These are phyloP conservation scores for Groenewaldozyma auringiensis DNA, from an alignment of 1,139 yeast species.

Conservation along the genomic window DNA sequence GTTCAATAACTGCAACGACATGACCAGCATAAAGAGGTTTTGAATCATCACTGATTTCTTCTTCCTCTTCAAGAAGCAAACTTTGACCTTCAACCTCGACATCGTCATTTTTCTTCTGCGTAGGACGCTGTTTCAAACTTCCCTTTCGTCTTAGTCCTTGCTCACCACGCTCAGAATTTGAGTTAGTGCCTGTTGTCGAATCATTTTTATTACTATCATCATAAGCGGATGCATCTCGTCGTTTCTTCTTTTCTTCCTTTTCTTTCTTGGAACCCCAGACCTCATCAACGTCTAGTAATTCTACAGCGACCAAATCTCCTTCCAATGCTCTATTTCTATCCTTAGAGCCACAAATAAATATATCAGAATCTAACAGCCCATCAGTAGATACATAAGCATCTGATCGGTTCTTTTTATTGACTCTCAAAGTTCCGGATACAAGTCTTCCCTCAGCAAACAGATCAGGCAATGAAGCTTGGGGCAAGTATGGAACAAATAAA, in stretches of 20 bases:
- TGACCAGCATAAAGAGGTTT: slow-evolving; percentile 97
- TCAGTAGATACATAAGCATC: slow-evolving; percentile 98
- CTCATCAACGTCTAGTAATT: slow-evolving; percentile 87
- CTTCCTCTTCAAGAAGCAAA: slow-evolving; percentile 83
- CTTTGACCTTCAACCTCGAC: slow-evolving; percentile 98
- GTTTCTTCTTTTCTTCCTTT: slow-evolving; percentile 92
- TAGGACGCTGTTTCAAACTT: slow-evolving; percentile 88
- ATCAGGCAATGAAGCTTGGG: slow-evolving; percentile 88
- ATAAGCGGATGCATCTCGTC: slow-evolving; percentile 52
- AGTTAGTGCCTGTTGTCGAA: slow-evolving; percentile 21
- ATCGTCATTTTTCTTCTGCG: slow-evolving; percentile 97
- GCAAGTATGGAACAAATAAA: slow-evolving; percentile 89
- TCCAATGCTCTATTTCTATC: slow-evolving; percentile 96
- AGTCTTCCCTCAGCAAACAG: slow-evolving; percentile 82
- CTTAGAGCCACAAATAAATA: slow-evolving; percentile 96
- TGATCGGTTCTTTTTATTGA: slow-evolving; percentile 89
- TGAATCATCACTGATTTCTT: slow-evolving; percentile 85
- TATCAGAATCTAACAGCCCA: slow-evolving; percentile 91
- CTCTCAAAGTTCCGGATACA: slow-evolving; percentile 88
- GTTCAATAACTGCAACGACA: slow-evolving; percentile 94
- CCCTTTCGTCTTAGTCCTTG: slow-evolving; percentile 69
- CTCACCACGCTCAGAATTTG: slow-evolving; percentile 9
- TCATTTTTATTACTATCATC: slow-evolving; percentile 31
- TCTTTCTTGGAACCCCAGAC: slow-evolving; percentile 97
- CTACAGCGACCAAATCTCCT: slow-evolving; percentile 95